Evolutionary conservation across 768 basidiomycete species (phyloP).

Genomic region (Hortiboletus flavorubellus): DNA sequence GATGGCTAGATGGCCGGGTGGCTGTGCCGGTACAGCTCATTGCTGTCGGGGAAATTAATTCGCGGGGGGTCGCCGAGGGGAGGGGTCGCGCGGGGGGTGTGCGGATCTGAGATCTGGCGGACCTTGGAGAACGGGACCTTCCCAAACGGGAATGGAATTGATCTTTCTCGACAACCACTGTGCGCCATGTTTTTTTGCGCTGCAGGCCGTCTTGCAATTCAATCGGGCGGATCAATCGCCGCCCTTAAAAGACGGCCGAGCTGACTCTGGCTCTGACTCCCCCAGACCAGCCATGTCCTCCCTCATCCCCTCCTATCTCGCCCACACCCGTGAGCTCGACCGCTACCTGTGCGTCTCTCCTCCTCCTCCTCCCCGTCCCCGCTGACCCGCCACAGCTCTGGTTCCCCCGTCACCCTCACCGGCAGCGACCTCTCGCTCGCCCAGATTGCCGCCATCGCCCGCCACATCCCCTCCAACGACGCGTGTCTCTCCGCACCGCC

Average conservation of each 20-base stretch:
- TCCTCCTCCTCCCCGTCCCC: not conserved
- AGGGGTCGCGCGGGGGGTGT: slow-evolving; percentile 9
- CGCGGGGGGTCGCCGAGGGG: not conserved
- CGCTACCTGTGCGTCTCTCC: slow-evolving; percentile 50
- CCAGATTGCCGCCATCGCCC: slow-evolving; percentile 72
- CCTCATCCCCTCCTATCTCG: slow-evolving; percentile 55
- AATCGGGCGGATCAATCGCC: slow-evolving; percentile 19
- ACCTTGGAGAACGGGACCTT: not conserved
- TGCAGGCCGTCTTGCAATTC: not conserved
- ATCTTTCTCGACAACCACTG: slow-evolving; percentile 7
- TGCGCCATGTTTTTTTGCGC: not conserved
- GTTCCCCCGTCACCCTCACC: slow-evolving; percentile 60
- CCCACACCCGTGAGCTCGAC: slow-evolving; percentile 60
- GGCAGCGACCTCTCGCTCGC: slow-evolving; percentile 72
- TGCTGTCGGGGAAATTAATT: not conserved
- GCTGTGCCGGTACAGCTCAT: not conserved
- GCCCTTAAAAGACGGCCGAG: slow-evolving; percentile 6
- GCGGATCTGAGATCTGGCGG: slow-evolving; percentile 14
- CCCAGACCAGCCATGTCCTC: slow-evolving; percentile 13
- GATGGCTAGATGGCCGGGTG: not conserved
- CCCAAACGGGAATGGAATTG: not conserved
- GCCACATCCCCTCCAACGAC: slow-evolving; percentile 45
- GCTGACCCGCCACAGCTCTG: slow-evolving; percentile 42
- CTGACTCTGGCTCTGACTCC: not conserved
- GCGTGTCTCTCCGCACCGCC: slow-evolving; percentile 31